phyloP scores from a whole-genome alignment of 2,329 filamentous ascomycete species.

The Talaromyces sp. region DNA sequence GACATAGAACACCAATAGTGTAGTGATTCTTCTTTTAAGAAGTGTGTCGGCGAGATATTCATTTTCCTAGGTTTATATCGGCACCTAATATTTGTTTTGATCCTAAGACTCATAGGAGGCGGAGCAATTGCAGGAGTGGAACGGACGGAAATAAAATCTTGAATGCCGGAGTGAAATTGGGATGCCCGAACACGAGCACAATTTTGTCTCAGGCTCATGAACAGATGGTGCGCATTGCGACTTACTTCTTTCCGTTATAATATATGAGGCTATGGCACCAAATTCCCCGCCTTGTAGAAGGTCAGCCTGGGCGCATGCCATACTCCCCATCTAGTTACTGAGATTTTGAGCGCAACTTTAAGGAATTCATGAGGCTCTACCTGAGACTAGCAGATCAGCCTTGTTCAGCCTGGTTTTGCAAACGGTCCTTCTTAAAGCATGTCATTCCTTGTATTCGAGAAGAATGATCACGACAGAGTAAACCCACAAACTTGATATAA shows the following conservation, averaged over 20 bases:
- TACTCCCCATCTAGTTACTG: not conserved
- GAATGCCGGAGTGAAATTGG: not conserved
- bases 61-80: not conserved
- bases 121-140: not conserved
- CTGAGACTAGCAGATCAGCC: not conserved
- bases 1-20: not conserved
- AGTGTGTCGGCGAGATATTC: not conserved
- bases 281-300: no score
- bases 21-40: not conserved
- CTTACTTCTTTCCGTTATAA: no score
- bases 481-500: not conserved
- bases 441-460: not conserved
- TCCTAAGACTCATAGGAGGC: not conserved
- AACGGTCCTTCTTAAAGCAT: not conserved
- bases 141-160: not conserved
- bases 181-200: not conserved
- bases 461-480: not conserved
- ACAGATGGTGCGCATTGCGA: not conserved
- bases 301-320: no score
- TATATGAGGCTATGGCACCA: not conserved
- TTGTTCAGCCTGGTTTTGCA: not conserved
- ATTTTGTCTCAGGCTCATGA: not conserved
- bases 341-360: not conserved
- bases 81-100: not conserved
- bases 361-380: not conserved